Evolutionary conservation across 2,329 filamentous ascomycete genomes (phyloP).

Genomic region (Chrysosporium queenslandicum): DNA sequence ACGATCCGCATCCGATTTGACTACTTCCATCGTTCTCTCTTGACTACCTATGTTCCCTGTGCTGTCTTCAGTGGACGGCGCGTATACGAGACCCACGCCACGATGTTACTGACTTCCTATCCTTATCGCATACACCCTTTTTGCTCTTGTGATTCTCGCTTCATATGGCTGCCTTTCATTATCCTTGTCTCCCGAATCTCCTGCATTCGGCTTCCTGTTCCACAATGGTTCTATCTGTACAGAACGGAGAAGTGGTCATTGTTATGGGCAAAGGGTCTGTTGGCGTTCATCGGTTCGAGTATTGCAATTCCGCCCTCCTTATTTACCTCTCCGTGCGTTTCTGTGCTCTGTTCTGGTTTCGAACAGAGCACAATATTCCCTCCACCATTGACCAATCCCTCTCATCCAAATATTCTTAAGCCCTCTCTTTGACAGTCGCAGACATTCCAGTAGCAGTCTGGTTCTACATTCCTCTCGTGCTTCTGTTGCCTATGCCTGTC

Average conservation of each 20-base stretch:
- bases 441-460: background rate
- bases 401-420: background rate
- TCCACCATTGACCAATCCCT: background rate
- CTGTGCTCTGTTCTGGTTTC: background rate
- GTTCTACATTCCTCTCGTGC: background rate
- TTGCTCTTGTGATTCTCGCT: background rate
- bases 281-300: conserved; percentile 6
- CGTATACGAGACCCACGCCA: conserved; percentile 1
- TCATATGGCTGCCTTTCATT: background rate
- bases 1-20: background rate
- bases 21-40: background rate
- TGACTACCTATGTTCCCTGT: background rate
- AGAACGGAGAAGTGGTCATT: conserved; percentile 1
- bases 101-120: background rate
- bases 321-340: conserved; percentile 12
- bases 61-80: background rate
- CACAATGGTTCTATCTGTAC: background rate
- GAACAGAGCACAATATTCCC: background rate
- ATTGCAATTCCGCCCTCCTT: conserved; percentile 3
- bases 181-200: background rate
- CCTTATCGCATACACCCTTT: background rate
- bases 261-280: background rate
- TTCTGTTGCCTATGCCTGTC: background rate
- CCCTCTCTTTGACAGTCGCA: background rate
- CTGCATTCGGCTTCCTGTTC: background rate